These are phyloP conservation scores for Cucurbita pepo DNA, from an alignment of 306 rosid genomes.

Conservation along the genomic window DNA sequence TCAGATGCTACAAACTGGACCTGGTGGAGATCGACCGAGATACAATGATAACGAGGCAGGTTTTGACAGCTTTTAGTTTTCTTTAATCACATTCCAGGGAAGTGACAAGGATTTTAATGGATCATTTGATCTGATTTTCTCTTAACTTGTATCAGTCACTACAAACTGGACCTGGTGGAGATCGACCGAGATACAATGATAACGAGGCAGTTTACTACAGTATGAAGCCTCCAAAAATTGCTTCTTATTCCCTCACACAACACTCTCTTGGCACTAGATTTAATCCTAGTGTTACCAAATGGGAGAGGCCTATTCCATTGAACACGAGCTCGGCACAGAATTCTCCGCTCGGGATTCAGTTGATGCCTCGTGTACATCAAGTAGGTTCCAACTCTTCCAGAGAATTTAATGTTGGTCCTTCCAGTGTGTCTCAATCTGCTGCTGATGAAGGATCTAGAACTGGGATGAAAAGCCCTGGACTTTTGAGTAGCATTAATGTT, in stretches of 20 bases:
- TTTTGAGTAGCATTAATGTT: conserved; percentile 44
- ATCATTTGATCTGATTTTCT: conserved; percentile 8
- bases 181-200: conserved; percentile 49
- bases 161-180: conserved; percentile 53
- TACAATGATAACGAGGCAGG: conserved; percentile 48
- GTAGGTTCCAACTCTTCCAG: conserved; percentile 42
- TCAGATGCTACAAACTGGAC: conserved; percentile 50
- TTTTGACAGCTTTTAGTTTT: neutral
- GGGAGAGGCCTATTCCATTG: conserved; percentile 40
- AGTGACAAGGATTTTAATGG: neutral
- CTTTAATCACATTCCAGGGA: neutral
- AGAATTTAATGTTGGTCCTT: conserved; percentile 55
- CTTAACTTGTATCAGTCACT: conserved; percentile 28
- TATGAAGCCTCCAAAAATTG: conserved; percentile 39
- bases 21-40: conserved; percentile 58
- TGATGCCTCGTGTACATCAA: conserved; percentile 29
- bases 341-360: conserved; percentile 44
- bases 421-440: conserved; percentile 62
- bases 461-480: conserved; percentile 67
- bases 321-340: conserved; percentile 43
- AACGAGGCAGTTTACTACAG: conserved; percentile 47
- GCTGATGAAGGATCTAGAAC: conserved; percentile 96
- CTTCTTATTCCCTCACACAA: conserved; percentile 47
- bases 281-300: conserved; percentile 32
- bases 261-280: conserved; percentile 41